These are phyloP conservation scores for Luvunga scandens DNA, from an alignment of 345 rosid genomes.

Conservation along the genomic window DNA sequence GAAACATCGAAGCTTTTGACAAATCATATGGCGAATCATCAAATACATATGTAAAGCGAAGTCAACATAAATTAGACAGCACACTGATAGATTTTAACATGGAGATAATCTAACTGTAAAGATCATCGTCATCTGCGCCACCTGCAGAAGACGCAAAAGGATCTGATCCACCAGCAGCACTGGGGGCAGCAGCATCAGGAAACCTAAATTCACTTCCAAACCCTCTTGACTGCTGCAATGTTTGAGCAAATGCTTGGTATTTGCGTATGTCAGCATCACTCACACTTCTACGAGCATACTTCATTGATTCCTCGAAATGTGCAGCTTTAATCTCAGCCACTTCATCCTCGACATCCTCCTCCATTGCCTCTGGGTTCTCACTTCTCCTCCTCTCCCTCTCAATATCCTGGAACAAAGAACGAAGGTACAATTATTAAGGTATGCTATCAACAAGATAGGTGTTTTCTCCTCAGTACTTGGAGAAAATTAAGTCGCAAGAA, in stretches of 20 bases:
- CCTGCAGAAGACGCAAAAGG: conserved; percentile 75
- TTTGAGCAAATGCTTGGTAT: conserved; percentile 95
- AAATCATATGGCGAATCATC: neutral
- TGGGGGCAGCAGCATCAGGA: conserved; percentile 37
- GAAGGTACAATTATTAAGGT: neutral
- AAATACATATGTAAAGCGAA: neutral
- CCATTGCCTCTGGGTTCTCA: conserved; percentile 94
- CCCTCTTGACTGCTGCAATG: conserved; percentile 92
- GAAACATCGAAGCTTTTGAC: neutral
- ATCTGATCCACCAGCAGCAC: conserved; percentile 44
- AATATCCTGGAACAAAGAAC: conserved; percentile 52
- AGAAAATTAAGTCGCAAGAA: neutral
- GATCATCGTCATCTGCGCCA: conserved; percentile 78
- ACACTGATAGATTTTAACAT: neutral
- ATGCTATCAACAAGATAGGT: neutral
- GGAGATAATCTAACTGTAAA: conserved; percentile 53
- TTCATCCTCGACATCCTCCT: conserved; percentile 83
- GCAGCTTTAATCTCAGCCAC: conserved; percentile 82
- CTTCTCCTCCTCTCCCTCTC: conserved; percentile 82
- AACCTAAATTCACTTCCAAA: conserved; percentile 83
- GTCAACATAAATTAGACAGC: neutral
- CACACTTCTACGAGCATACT: conserved; percentile 85
- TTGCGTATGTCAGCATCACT: conserved; percentile 93
- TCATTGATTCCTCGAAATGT: conserved; percentile 93
- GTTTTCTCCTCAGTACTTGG: neutral